phyloP scores from a whole-genome alignment of 805 yeast species.

The Ogataea allantospora region DNA sequence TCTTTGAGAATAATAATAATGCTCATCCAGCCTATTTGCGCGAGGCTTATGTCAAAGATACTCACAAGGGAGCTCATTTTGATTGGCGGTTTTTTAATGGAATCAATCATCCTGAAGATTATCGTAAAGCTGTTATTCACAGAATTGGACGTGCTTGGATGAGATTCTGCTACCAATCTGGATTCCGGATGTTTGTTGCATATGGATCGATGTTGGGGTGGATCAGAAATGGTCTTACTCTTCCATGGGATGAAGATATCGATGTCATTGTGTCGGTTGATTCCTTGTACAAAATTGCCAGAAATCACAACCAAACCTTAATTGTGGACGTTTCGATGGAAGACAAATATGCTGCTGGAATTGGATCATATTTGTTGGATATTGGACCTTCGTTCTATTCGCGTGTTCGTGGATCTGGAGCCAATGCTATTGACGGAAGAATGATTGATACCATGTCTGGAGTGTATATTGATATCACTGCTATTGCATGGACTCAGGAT shows the following conservation, averaged over 20 bases:
- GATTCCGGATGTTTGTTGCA: constrained; percentile 58
- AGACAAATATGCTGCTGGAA: constrained; percentile 42
- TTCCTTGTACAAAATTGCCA: constrained; percentile 45
- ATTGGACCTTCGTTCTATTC: constrained; percentile 48
- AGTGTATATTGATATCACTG: constrained; percentile 65
- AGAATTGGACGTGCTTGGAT: constrained; percentile 52
- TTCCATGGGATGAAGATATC: constrained; percentile 69
- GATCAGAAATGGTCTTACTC: constrained; percentile 59
- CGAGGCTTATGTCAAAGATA: constrained; percentile 33
- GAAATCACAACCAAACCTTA: constrained; percentile 47
- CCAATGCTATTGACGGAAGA: constrained; percentile 63
- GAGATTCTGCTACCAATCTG: constrained; percentile 44
- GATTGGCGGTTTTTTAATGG: constrained; percentile 57
- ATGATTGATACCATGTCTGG: constrained; percentile 66
- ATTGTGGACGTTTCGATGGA: constrained; percentile 39
- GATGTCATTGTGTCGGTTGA: constrained; percentile 62
- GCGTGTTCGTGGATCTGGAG: constrained; percentile 49
- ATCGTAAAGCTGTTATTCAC: constrained; percentile 41
- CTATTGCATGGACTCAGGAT: constrained; percentile 43
- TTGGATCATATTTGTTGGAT: constrained; percentile 54
- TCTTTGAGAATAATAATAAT: constrained; percentile 10
- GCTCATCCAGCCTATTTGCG: constrained; percentile 34
- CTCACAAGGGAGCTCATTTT: constrained; percentile 39
- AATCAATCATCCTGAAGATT: constrained; percentile 39
- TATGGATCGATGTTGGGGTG: constrained; percentile 66